These are phyloP conservation scores for Paraglomus occultum DNA, from an alignment of 192 early-diverging fungal species.

Conservation along the genomic window DNA sequence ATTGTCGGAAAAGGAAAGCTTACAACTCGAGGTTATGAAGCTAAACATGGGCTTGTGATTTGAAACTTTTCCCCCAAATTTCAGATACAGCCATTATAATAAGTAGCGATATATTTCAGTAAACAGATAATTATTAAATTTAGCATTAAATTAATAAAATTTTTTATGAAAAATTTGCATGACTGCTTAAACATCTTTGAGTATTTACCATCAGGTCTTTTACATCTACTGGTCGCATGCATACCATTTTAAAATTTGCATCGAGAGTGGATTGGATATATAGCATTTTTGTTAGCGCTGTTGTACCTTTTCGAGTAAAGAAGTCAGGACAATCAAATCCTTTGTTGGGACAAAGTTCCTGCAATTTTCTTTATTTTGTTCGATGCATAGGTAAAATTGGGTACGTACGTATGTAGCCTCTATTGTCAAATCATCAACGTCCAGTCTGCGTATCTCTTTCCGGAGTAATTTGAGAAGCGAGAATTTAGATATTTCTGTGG, in stretches of 20 bases:
- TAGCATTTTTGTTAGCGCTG: not conserved
- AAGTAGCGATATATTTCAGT: too few species aligned
- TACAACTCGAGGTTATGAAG: too few species aligned
- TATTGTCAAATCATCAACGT: not conserved
- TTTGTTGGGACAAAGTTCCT: not conserved
- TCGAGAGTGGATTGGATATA: not conserved
- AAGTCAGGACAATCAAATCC: not conserved
- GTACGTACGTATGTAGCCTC: not conserved
- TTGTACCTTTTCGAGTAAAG: slow-evolving; percentile 7
- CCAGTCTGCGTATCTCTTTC: not conserved
- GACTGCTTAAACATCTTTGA: too few species aligned
- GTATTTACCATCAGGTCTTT: too few species aligned
- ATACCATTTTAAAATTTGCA: slow-evolving; percentile 10
- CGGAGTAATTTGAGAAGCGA: not conserved
- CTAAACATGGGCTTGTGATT: too few species aligned
- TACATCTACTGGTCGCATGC: slow-evolving; percentile 7
- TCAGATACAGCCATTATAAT: too few species aligned
- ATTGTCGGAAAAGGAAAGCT: too few species aligned
- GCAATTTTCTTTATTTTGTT: not conserved
- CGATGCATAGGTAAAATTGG: not conserved
- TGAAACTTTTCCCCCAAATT: too few species aligned
- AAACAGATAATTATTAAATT: too few species aligned
- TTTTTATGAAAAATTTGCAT: too few species aligned
- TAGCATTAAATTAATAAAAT: too few species aligned
- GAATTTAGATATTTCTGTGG: too few species aligned